Conservation (phyloP, 1,139 yeast species). For the Sporopachydermia cereana region DNA sequence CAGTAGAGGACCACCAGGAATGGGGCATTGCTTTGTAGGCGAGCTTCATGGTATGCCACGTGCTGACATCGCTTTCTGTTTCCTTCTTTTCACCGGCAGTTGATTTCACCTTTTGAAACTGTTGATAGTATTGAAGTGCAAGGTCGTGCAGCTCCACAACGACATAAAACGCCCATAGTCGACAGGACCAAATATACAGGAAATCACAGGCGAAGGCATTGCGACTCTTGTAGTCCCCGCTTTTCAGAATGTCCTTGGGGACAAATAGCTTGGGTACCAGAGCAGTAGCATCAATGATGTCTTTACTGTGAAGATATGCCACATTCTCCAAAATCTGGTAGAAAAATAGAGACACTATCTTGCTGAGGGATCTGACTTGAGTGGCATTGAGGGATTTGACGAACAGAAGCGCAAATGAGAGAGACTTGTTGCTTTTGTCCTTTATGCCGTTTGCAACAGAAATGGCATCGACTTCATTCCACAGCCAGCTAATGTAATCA, state of each 20-base stretch:
- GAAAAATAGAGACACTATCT: slow-evolving; percentile 24
- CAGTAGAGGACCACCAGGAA: slow-evolving; percentile 4
- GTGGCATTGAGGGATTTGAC: background rate
- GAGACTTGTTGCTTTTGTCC: slow-evolving; percentile 4
- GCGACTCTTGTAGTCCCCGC: background rate
- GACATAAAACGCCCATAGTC: slow-evolving; percentile 31
- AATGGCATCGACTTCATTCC: background rate
- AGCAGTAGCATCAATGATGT: slow-evolving; percentile 16
- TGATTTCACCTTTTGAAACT: background rate
- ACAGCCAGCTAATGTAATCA: slow-evolving; percentile 3
- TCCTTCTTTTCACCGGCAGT: slow-evolving; percentile 7
- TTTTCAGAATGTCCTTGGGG: background rate
- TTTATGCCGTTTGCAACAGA: background rate
- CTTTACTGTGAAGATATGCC: slow-evolving; percentile 29
- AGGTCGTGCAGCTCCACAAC: slow-evolving; percentile 24
- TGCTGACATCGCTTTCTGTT: slow-evolving; percentile 1
- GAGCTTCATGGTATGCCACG: background rate
- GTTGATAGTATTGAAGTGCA: slow-evolving; percentile 11
- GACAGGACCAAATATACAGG: slow-evolving; percentile 28
- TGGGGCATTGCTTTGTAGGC: slow-evolving; percentile 1
- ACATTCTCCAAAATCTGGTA: slow-evolving; percentile 31
- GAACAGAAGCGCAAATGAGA: background rate
- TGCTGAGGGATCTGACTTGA: slow-evolving; percentile 13
- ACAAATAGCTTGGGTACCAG: background rate
- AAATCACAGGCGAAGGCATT: slow-evolving; percentile 1